Base-by-base conservation (phyloP, 1,139 yeast species). In the Geotrichum fermentans region DNA sequence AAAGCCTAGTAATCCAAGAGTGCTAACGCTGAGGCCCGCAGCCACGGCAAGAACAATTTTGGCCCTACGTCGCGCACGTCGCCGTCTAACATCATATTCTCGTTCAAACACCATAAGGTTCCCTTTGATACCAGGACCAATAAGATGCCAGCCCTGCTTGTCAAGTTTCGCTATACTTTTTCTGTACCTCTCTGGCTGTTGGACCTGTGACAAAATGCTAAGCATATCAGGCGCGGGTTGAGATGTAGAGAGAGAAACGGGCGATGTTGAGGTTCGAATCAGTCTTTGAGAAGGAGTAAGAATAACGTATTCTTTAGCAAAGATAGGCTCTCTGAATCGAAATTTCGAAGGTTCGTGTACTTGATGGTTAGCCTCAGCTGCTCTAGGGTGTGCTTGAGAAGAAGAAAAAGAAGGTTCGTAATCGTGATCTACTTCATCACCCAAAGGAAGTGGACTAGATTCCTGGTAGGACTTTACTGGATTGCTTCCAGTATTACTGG, bases 261-360 rank as follows among this genome's bases (percentile, higher is more conserved):
- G 28, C 6, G 28, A 24, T 6, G 28, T 24, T 6, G 64, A 65
- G 4, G 67, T 65, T 1, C 72, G 60, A 1, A 67, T 62, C n/a
- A 73, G 63, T 11, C 64, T 61, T 40, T 72, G 67, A 1, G 79
- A 72, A 2, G 73, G 62, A 2, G 77, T 69, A 40, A 79, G 62
- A 4, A 79, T 64, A 47, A 79, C 58, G 55, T 71, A 79, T 51
- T 78, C 77, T 41, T 57, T 62, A 2, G 54, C 54, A 2, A 38
- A 14, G 16, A n/a, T n/a, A n/a, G n/a, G n/a, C n/a, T n/a, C n/a
- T n/a, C n/a, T n/a, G n/a, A n/a, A n/a, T n/a, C 4, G 20, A 34
- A 8, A 34, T 10, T 4, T 17, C 4, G 11, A 16, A 17, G 17
- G 10, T 13, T 22, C n/a, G n/a, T n/a, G n/a, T n/a, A n/a, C n/a